A percentile compares a stretch with the other conserved stretches of the same genome.
Conservation (phyloP, 1,139 yeast species). For the Lodderomyces pseudojiufengensis region DNA sequence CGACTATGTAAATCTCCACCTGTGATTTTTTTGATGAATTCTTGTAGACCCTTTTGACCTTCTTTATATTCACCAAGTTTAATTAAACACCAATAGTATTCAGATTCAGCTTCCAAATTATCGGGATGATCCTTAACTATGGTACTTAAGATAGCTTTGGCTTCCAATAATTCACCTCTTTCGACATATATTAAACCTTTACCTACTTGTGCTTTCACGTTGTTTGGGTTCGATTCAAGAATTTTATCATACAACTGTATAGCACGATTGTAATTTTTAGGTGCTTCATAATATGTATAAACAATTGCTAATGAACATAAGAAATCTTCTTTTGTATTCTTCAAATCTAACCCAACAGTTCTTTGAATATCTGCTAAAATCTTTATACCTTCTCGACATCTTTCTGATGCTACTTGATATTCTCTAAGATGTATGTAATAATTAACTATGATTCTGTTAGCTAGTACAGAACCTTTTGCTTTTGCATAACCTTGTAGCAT, state of each 20-base stretch:
- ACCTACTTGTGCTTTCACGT: slow-evolving; percentile 69
- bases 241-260: slow-evolving; percentile 65
- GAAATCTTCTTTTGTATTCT: slow-evolving; percentile 55
- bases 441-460: slow-evolving; percentile 61
- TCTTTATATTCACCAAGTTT: slow-evolving; percentile 45
- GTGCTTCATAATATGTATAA: slow-evolving; percentile 84
- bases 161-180: slow-evolving; percentile 52
- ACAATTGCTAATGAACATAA: slow-evolving; percentile 68
- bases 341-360: slow-evolving; percentile 44
- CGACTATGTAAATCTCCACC: slow-evolving; percentile 52
- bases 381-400: slow-evolving; percentile 60
- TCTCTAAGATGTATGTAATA: slow-evolving; percentile 61
- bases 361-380: slow-evolving; percentile 49
- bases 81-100: slow-evolving; percentile 77
- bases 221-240: slow-evolving; percentile 39
- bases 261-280: slow-evolving; percentile 79
- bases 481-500: slow-evolving; percentile 53
- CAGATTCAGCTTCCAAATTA: slow-evolving; percentile 60
- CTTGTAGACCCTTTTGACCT: slow-evolving; percentile 53
- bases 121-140: slow-evolving; percentile 52
- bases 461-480: slow-evolving; percentile 50
- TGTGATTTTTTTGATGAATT: slow-evolving; percentile 39
- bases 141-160: slow-evolving; percentile 47
- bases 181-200: slow-evolving; percentile 76
- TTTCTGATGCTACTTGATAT: slow-evolving; percentile 58